Base-by-base conservation (phyloP, 148 eudicot species). In the Persicaria tinctoria region DNA sequence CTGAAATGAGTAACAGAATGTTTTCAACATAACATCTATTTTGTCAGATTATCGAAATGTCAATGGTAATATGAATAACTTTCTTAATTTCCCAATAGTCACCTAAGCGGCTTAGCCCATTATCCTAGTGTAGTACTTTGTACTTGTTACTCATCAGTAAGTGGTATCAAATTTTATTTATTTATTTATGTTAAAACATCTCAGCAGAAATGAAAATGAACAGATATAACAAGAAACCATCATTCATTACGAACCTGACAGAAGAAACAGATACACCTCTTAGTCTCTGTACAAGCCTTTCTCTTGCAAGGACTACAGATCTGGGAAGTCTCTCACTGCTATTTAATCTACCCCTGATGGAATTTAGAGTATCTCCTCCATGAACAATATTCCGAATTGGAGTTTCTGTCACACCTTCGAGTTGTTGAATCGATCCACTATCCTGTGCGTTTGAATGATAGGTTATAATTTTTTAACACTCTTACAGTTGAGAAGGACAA, bases 241-340 rank as follows among this genome's bases (percentile, higher is more conserved):
- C 32, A 49, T 54, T 7, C 8, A 53, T 69, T 54, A 17, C 69
- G 10, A 72, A 46, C 68, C 70, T 70, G 0, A 23, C 47, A 51
- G 79, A 83, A 73, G 90, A 80, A 78, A 84, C 79, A 76, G 96
- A 78, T 13, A 85, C 85, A 75, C 97, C 91, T 85, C 93, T 86
- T 73, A 94, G 76, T 76, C 98, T 87, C 72, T 91, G 92, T 59
- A 94, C 76, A 80, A 94, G 97, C 80, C 98, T 90, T 85, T 94
- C 96, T 81, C 87, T 90, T 72, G 98, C 98, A 76, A 91, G 93
- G 77, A 91, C 72, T 20, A 91, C 98, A 71, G 91, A 78, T 81
- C 91, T 91, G 62, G 98, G 98, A 80, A 94, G 93, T 86, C 88
- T 80, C 70, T 83, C 85, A 84, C 72, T 85, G 59, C 86, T 81